Evolutionary conservation across 352 stramenopile species (phyloP), one percentile per base, ranked within the genome.

Genomic region (Pelagophyceae sp.): DNA sequence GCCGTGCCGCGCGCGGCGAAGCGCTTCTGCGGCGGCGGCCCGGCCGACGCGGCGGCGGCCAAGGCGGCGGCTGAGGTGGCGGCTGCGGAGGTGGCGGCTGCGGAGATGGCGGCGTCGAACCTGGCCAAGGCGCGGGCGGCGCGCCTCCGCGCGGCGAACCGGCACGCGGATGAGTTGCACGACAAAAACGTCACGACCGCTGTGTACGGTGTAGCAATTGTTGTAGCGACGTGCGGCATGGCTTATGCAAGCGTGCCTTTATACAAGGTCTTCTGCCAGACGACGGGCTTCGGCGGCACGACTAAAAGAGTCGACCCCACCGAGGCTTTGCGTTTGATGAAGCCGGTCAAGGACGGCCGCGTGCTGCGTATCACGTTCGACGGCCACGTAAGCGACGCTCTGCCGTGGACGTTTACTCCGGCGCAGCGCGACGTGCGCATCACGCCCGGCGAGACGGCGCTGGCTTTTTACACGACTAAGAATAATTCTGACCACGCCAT

Each of bases 201-300:
- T 74, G 90, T 97, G 72, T 99, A 98, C 87, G 86, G 94, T 50
- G 79, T 88, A 0, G 90, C 93, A n/a, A 89, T 97, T 31, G 93
- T 95, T 0, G 86, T 98, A 29, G 91, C 91, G 17, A 95, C 91
- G 67, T 77, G 98, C 0, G 96, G 95, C 20, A 85, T 98, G 35
- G 95, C 92, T 61, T 99, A 99, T 80, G 95, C 95, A 3, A 91
- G 95, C 25, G 96, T 99, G 40, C 96, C 96, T 65, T 83, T 99
- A 58, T 99, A 99, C 88, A 99, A 99, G 83, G 93, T 97, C 45
- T 99, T 99, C 82, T 99, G 96, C 83, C 94, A 99, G 82, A 92
- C 96, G 77, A 98, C 95, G 29, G 95, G 95, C 45, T 98, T 98
- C 84, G 95, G 94, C 50, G 45, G 81, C 27, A 85, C 81, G 20